phyloP scores from a whole-genome alignment of 768 basidiomycete species.

The Serendipita sp. region DNA sequence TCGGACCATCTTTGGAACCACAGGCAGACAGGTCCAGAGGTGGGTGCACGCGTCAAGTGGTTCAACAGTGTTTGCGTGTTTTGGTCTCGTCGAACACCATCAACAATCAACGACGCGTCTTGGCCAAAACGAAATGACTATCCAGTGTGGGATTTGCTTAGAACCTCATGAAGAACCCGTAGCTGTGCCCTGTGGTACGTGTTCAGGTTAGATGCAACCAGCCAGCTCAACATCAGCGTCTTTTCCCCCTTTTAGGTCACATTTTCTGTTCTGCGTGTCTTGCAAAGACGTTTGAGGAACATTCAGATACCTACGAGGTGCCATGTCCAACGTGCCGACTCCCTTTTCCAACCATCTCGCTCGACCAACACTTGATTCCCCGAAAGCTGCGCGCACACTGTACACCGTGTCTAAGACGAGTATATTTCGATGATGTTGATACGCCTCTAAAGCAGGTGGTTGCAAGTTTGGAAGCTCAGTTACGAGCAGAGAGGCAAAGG shows the following conservation, averaged over 20 bases:
- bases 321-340: not conserved
- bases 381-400: slow-evolving; percentile 48
- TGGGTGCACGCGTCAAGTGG: not conserved
- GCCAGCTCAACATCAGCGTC: not conserved
- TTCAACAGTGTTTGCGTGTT: not conserved
- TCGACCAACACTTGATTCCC: slow-evolving; percentile 74
- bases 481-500: slow-evolving; percentile 7
- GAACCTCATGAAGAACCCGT: slow-evolving; percentile 3
- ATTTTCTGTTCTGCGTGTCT: not conserved
- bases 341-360: slow-evolving; percentile 33
- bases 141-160: slow-evolving; percentile 4
- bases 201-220: not conserved
- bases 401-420: slow-evolving; percentile 11
- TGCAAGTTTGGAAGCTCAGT: slow-evolving; percentile 18
- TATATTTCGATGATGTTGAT: slow-evolving; percentile 29
- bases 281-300: slow-evolving; percentile 3
- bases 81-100: not conserved
- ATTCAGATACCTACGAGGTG: not conserved
- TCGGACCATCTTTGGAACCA: slow-evolving; percentile 36
- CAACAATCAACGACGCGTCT: not conserved
- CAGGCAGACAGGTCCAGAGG: not conserved
- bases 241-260: not conserved
- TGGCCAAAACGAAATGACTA: slow-evolving; percentile 31
- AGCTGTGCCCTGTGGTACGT: not conserved
- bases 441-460: slow-evolving; percentile 37